Conservation (phyloP, 1,139 yeast species). For the Torulaspora globosa region DNA sequence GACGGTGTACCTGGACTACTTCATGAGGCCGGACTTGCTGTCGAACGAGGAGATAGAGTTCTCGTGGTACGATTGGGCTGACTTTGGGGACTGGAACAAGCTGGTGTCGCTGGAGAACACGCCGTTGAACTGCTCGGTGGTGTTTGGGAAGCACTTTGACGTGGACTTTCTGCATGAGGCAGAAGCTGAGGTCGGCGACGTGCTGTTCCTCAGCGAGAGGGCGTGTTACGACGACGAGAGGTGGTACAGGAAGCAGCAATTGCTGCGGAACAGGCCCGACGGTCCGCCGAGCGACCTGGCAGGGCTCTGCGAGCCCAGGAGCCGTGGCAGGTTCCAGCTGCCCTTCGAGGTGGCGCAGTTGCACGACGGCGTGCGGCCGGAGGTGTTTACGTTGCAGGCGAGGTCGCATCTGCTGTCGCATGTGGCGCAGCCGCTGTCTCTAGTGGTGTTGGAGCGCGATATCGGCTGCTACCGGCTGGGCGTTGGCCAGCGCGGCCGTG, state of each 20-base stretch:
- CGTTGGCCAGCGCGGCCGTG: slow-evolving; percentile 14
- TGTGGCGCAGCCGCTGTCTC: slow-evolving; percentile 23
- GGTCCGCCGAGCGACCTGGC: slow-evolving; percentile 5
- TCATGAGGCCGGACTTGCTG: slow-evolving; percentile 4
- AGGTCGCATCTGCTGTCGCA: slow-evolving; percentile 22
- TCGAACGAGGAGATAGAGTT: slow-evolving; percentile 17
- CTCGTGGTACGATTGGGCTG: slow-evolving; percentile 34
- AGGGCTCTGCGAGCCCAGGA: slow-evolving; percentile 5
- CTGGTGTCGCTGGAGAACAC: slow-evolving; percentile 10
- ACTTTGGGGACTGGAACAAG: slow-evolving; percentile 26
- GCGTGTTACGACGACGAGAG: slow-evolving; percentile 11
- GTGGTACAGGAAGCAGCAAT: slow-evolving; percentile 11
- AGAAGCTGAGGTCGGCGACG: slow-evolving; percentile 12
- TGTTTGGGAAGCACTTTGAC: slow-evolving; percentile 19
- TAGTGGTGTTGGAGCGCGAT: slow-evolving; percentile 24
- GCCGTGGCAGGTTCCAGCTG: slow-evolving; percentile 12
- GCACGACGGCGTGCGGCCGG: slow-evolving; percentile 26
- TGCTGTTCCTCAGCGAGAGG: slow-evolving; percentile 15
- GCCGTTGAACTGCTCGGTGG: slow-evolving; percentile 17
- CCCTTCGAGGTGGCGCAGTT: slow-evolving; percentile 20
- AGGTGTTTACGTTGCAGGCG: slow-evolving; percentile 29
- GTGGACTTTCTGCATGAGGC: slow-evolving; percentile 1
- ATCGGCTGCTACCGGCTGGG: slow-evolving; percentile 20
- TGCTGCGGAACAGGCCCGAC: slow-evolving; percentile 2
- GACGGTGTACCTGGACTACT: slow-evolving; percentile 22